Evolutionary conservation across 225 moss, liverwort and hornwort species (phyloP), one percentile per base, ranked within the genome.

Genomic region (Lunularia cruciata): DNA sequence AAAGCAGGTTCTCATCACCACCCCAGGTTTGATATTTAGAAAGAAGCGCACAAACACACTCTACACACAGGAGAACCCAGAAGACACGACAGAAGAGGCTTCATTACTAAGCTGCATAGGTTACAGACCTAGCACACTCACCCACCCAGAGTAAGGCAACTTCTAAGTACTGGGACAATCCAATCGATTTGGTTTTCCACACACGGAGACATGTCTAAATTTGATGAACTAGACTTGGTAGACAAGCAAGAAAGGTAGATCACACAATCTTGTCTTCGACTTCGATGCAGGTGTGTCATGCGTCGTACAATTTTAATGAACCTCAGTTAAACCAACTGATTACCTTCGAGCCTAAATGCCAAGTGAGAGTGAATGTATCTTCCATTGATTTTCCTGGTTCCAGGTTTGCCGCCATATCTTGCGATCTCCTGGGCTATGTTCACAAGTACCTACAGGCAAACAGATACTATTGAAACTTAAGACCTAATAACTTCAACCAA

Each of bases 351-450:
- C 32, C 79, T 56, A 65, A 45, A 53, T 8, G 79, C 79, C 63
- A 83, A 73, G 35, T 83, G 83, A 60, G 79, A 83, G 22, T 83
- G 83, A 27, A 83, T 76, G 47, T 83, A 83, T 73, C 79, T 76
- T 35, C 83, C 83, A 48, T 83, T 79, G 70, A 83, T 79, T 57
- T 79, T 83, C 40, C 76, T 68, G 2, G 79, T 83, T 57, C 73
- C 79, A 37, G 73, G 73, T 70, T 66, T 73, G 30, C 73, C 73
- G 65, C 73, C 76, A 10, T 79, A 76, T 47, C 65, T 76, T 7
- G 79, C 79, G 28, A 83, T 79, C 37, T 83, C 83, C 39, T 76
- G 73, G 46, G 83, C 75, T 71, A 83, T 36, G 39, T 67, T 73
- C 22, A 74, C 59, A 18, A 83, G 72, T 35, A 63, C 71, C 81